Conservation (phyloP, 1,284 basidiomycete species). For the Cryptococcus sp. region DNA sequence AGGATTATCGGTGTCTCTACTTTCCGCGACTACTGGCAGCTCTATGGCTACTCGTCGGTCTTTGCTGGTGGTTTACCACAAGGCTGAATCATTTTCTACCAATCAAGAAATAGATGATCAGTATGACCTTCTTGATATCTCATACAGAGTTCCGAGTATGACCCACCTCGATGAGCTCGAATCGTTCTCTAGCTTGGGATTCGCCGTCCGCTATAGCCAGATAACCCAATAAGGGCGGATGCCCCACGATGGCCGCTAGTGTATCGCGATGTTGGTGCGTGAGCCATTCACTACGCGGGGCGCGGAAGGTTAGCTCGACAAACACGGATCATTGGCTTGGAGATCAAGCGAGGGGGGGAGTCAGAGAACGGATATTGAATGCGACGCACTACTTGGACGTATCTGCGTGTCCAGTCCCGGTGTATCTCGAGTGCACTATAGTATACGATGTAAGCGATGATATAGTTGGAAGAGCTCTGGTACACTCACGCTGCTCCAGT, state of each 20-base stretch:
- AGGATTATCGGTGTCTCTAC: not conserved
- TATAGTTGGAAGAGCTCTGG: constrained; percentile 10
- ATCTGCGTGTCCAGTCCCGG: constrained; percentile 92
- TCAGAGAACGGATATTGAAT: not conserved
- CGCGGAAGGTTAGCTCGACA: constrained; percentile 8
- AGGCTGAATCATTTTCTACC: constrained; percentile 94
- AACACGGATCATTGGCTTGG: constrained; percentile 1
- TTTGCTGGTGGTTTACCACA: constrained; percentile 93
- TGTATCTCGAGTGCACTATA: constrained; percentile 91
- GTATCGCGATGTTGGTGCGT: constrained; percentile 98
- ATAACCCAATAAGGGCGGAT: constrained; percentile 81
- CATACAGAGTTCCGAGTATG: not conserved
- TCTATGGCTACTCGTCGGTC: constrained; percentile 67
- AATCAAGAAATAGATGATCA: constrained; percentile 4
- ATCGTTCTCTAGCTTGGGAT: constrained; percentile 81
- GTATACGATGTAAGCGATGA: not conserved
- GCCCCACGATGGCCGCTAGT: constrained; percentile 85
- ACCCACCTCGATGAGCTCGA: constrained; percentile 92
- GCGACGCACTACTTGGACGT: constrained; percentile 81
- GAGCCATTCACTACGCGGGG: constrained; percentile 78
- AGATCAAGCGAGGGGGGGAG: constrained; percentile 5
- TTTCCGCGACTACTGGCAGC: not conserved
- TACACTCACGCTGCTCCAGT: constrained; percentile 76
- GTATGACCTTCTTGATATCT: not conserved
- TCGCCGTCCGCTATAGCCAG: constrained; percentile 92